phyloP scores from a whole-genome alignment of 257 asterid genomes.

The Lycium barbarum region DNA sequence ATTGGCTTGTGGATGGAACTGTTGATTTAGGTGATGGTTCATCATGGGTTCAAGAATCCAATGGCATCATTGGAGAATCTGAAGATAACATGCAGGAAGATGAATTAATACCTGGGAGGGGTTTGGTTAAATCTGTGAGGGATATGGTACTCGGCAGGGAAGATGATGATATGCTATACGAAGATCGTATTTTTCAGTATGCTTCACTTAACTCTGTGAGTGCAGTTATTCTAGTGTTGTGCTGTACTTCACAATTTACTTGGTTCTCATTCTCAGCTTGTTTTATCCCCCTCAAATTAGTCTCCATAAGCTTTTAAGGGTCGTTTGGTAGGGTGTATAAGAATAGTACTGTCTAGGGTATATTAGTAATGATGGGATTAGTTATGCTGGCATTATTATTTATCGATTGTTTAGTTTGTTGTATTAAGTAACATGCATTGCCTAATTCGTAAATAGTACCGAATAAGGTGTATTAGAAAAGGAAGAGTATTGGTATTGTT shows the following conservation, averaged over 20 bases:
- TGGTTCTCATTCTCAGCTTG: slow-evolving; percentile 21
- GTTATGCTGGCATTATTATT: no score
- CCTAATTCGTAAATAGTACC: no score
- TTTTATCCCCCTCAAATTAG: neutral
- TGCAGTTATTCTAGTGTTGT: slow-evolving; percentile 31
- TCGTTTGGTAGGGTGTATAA: no score
- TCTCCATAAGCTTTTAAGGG: neutral
- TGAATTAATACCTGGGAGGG: slow-evolving; percentile 65
- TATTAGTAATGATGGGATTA: no score
- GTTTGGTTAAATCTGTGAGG: slow-evolving; percentile 81
- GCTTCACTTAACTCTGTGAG: slow-evolving; percentile 90
- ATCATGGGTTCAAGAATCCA: slow-evolving; percentile 65
- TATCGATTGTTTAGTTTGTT: no score
- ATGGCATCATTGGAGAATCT: slow-evolving; percentile 48
- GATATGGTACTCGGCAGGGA: slow-evolving; percentile 74
- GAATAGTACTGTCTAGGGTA: no score
- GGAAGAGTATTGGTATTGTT: no score
- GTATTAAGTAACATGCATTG: no score
- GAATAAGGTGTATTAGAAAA: no score
- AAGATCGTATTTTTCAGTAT: slow-evolving; percentile 88
- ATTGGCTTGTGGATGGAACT: slow-evolving; percentile 77
- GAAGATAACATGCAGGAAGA: slow-evolving; percentile 56
- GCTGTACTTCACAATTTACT: neutral
- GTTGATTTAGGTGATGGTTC: slow-evolving; percentile 53
- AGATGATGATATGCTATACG: slow-evolving; percentile 88